Conservation (phyloP, 1,284 basidiomycete genomes). For the Moesziomyces parantarcticus region DNA sequence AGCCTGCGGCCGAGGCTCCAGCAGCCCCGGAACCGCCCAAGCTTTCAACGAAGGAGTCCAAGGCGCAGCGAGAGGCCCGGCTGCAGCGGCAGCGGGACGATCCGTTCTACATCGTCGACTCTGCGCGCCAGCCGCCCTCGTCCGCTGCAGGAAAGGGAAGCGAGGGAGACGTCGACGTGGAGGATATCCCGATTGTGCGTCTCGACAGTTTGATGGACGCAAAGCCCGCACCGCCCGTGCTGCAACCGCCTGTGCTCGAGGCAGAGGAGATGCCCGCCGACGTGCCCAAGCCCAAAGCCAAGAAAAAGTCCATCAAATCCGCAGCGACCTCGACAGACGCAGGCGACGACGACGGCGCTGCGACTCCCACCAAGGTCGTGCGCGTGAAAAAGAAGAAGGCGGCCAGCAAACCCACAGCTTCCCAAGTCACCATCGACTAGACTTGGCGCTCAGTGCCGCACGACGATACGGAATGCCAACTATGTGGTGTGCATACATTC, state of each 20-base stretch:
- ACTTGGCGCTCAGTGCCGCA: not conserved
- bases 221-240: not conserved
- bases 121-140: conserved; percentile 3
- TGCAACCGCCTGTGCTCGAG: conserved; percentile 29
- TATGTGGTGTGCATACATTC: not conserved
- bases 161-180: conserved; percentile 33
- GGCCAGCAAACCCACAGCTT: not conserved
- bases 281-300: conserved; percentile 12
- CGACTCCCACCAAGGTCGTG: conserved; percentile 17
- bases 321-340: too few species aligned
- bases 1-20: not conserved
- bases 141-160: not conserved
- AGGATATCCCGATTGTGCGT: conserved; percentile 60
- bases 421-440: conserved; percentile 21
- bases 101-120: conserved; percentile 50
- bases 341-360: not conserved
- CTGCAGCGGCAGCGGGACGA: conserved; percentile 23
- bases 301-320: conserved; percentile 1
- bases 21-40: not conserved
- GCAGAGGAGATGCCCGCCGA: conserved; percentile 42
- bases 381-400: conserved; percentile 38
- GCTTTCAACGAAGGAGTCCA: conserved; percentile 3
- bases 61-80: conserved; percentile 5
- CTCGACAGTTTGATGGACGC: conserved; percentile 24
- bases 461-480: not conserved